Conservation (phyloP, 208 protist genomes). For the Trypanosoma scelopori region DNA sequence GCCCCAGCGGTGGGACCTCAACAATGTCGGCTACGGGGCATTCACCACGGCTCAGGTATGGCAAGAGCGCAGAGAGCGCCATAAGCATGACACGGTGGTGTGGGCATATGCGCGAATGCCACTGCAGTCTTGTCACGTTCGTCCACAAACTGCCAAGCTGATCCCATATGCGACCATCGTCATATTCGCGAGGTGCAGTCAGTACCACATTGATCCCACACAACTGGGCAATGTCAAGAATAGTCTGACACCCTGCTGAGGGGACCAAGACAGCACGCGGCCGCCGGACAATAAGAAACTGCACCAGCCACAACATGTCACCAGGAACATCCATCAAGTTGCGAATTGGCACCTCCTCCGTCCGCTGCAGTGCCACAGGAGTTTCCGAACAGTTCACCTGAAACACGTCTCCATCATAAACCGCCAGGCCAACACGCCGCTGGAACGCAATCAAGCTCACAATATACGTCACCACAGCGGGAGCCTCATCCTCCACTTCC, state of each 20-base stretch:
- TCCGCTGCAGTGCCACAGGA: slow-evolving; percentile 13
- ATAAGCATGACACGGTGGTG: slow-evolving; percentile 62
- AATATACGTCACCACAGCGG: slow-evolving; percentile 33
- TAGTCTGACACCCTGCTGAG: slow-evolving; percentile 22
- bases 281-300: slow-evolving; percentile 14
- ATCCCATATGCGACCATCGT: slow-evolving; percentile 18
- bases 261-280: slow-evolving; percentile 19
- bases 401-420: slow-evolving; percentile 38
- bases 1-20: slow-evolving; percentile 46
- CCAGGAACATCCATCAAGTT: slow-evolving; percentile 28
- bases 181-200: slow-evolving; percentile 20
- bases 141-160: slow-evolving; percentile 45
- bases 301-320: slow-evolving; percentile 29
- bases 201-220: slow-evolving; percentile 21
- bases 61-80: slow-evolving; percentile 71
- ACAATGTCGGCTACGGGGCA: slow-evolving; percentile 69
- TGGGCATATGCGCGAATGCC: slow-evolving; percentile 49
- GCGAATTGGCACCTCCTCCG: slow-evolving; percentile 16
- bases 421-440: slow-evolving; percentile 38
- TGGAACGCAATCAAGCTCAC: slow-evolving; percentile 31
- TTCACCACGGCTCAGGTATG: slow-evolving; percentile 40
- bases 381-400: slow-evolving; percentile 36
- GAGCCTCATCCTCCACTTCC: slow-evolving; percentile 16
- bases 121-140: slow-evolving; percentile 29
- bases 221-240: slow-evolving; percentile 27